Evolutionary conservation across 2,329 filamentous ascomycete genomes (phyloP), one percentile per base, ranked within the genome.

Genomic region (Trichoderma sp.): DNA sequence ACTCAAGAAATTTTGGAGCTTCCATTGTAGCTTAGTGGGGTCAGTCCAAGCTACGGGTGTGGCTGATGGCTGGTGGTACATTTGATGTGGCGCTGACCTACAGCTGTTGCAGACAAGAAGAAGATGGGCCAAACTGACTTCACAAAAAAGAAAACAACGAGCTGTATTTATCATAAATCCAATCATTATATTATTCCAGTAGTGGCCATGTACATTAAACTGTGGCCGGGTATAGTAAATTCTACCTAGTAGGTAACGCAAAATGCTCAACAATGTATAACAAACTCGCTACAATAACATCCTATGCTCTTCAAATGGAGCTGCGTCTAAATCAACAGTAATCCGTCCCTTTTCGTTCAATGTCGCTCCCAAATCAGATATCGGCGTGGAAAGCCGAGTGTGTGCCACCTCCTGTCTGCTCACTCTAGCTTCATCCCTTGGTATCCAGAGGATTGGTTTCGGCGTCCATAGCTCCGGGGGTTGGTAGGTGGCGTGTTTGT

Each of bases 361-460:
- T 1, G 73, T 74, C 1, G 80, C 78, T 2, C 81, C 81, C 4
- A 73, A 71, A 79, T 97, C 94, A 0, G 92, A 95, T 74, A 97
- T 95, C 1, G 91, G 88, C 34, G 94, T 92, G 36, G 93, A 87
- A 76, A 87, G 88, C 75, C 85, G 85, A 0, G 92, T 92, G 76
- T 96, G 92, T 13, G 85, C 85, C 68, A 96, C 85, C 81, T 97
- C 94, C 79, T 97, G 92, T 76, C 86, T 86, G 68, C 90, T 93
- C 55, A 97, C 88, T 11, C 93, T 92, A 28, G 90, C 88, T 1
- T 86, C 82, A 77, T 97, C 94, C 71, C 88, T 85, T 0, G 94
- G 93, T 69, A 97, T 92, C 94, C 94, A 97, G n/a, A 97, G 84
- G 34, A 93, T 82, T 2, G 93, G 92, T 81, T 75, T 85, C 75